These are phyloP conservation scores for Aplosporella prunicola DNA, from an alignment of 2,329 filamentous ascomycete species.

Conservation along the genomic window DNA sequence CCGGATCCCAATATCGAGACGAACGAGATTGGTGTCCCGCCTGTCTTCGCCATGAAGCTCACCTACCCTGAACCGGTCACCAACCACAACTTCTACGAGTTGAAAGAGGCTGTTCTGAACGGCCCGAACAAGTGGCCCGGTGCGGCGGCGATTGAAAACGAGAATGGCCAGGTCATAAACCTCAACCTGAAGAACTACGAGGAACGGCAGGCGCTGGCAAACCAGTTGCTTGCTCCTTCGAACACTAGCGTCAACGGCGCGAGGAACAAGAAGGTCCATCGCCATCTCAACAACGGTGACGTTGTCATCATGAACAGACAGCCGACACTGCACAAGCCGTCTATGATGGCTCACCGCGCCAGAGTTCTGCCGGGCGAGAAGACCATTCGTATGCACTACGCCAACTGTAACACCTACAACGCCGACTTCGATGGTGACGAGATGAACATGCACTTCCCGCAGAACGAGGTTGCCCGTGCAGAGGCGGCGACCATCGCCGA, in stretches of 20 bases:
- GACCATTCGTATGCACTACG: constrained; percentile 98
- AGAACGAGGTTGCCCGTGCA: constrained; percentile 87
- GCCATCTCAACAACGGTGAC: constrained; percentile 92
- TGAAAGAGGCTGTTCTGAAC: constrained; percentile 94
- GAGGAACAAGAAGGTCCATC: constrained; percentile 90
- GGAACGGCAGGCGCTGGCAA: constrained; percentile 80
- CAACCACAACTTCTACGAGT: constrained; percentile 89
- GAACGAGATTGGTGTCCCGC: constrained; percentile 95
- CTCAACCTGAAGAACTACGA: constrained; percentile 79
- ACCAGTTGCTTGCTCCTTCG: constrained; percentile 81
- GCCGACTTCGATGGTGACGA: constrained; percentile 99
- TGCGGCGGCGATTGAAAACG: constrained; percentile 88
- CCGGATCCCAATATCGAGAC: constrained; percentile 98
- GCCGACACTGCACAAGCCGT: constrained; percentile 94
- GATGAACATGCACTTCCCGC: constrained; percentile 99
- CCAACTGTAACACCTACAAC: constrained; percentile 99
- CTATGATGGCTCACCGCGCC: constrained; percentile 96
- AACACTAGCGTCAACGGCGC: constrained; percentile 63
- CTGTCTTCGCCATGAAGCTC: constrained; percentile 93
- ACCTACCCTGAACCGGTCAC: constrained; percentile 97
- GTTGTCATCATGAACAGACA: constrained; percentile 98
- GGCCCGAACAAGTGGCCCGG: constrained; percentile 90
- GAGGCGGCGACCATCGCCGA: constrained; percentile 91
- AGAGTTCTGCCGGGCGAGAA: constrained; percentile 88
- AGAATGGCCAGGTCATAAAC: constrained; percentile 84